phyloP scores from a whole-genome alignment of 495 filamentous ascomycete species.

The Tuber brumale region DNA sequence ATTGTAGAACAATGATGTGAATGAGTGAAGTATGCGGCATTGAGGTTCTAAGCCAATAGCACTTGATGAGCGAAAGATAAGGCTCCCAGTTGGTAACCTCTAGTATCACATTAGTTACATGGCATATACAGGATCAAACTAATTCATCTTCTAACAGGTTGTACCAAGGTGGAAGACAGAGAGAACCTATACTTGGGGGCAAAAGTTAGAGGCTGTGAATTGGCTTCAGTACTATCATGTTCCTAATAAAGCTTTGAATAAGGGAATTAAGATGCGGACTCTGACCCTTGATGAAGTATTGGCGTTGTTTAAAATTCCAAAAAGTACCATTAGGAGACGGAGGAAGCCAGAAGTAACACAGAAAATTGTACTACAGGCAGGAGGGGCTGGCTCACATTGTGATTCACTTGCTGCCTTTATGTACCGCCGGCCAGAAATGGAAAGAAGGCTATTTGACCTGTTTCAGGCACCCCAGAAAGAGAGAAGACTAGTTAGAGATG shows the following conservation, averaged over 20 bases:
- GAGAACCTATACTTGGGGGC: not conserved
- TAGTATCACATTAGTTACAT: not conserved
- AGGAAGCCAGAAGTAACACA: too few relatives aligned
- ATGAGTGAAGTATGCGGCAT: not conserved
- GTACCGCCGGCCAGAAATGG: too few relatives aligned
- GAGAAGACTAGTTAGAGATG: too few relatives aligned
- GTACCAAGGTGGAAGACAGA: not conserved
- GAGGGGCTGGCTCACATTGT: too few relatives aligned
- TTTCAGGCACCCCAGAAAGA: too few relatives aligned
- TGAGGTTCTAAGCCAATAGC: not conserved
- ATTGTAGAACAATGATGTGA: not conserved
- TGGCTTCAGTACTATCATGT: not conserved
- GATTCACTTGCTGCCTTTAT: too few relatives aligned
- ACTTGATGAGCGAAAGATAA: not conserved
- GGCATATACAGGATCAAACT: not conserved
- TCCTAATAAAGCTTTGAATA: not conserved
- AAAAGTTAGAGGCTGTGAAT: not conserved
- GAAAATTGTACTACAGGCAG: too few relatives aligned
- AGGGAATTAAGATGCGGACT: not conserved
- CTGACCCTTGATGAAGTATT: not conserved
- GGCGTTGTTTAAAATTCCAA: not conserved
- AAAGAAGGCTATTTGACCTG: too few relatives aligned
- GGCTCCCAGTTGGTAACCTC: not conserved
- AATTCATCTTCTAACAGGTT: not conserved
- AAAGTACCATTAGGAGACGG: not conserved